Conservation (phyloP, 2,329 filamentous ascomycete species). For the Talaromyces piceae region DNA sequence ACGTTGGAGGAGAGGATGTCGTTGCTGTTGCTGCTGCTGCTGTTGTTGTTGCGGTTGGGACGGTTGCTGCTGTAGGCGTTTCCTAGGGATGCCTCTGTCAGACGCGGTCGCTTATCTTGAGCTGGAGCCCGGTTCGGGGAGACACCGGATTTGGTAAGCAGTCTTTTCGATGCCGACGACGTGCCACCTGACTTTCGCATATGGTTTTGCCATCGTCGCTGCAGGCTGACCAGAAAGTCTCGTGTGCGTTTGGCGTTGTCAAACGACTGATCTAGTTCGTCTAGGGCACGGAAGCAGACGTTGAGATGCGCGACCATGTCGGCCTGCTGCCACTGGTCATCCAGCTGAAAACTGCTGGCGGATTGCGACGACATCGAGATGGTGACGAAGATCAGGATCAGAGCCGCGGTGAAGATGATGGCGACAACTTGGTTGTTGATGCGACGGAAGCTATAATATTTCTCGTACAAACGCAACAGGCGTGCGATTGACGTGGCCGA, state of each 20-base stretch:
- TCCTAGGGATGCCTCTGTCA: constrained; percentile 3
- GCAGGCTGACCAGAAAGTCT: constrained; percentile 31
- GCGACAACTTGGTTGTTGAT: constrained; percentile 39
- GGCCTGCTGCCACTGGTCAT: constrained; percentile 12
- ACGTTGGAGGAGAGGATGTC: constrained; percentile 3
- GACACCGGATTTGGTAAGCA: not conserved
- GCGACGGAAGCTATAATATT: constrained; percentile 35
- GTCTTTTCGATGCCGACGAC: constrained; percentile 18
- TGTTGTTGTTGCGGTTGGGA: not conserved
- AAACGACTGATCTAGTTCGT: constrained; percentile 34
- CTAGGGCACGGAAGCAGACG: constrained; percentile 36
- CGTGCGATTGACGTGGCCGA: constrained; percentile 34
- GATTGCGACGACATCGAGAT: constrained; percentile 25
- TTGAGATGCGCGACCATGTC: constrained; percentile 31
- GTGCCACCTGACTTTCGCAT: constrained; percentile 21
- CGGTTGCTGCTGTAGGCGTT: constrained; percentile 1
- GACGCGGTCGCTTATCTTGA: constrained; percentile 5
- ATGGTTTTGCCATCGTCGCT: constrained; percentile 32
- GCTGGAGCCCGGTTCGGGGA: not conserved
- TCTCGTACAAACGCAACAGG: constrained; percentile 35
- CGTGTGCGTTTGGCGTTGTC: constrained; percentile 35
- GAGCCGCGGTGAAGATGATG: constrained; percentile 39
- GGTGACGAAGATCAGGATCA: constrained; percentile 34
- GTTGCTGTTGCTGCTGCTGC: not conserved
- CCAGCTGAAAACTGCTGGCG: constrained; percentile 14